These are phyloP conservation scores for Debaryomyces maramus DNA, from an alignment of 805 yeast species.

Conservation along the genomic window DNA sequence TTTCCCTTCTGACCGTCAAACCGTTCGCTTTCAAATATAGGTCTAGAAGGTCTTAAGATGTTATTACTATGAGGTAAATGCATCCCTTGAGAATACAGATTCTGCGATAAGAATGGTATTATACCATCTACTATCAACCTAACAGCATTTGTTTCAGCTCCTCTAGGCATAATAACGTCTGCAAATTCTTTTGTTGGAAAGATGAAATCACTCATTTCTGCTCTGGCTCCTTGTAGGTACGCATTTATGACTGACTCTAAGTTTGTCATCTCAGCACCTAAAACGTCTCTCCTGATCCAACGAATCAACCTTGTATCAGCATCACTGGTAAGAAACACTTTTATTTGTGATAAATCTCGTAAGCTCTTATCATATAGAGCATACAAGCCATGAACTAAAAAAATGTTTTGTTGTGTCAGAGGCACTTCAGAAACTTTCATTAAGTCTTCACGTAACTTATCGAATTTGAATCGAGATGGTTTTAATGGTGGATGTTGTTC, in stretches of 20 bases:
- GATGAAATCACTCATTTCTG: conserved; percentile 67
- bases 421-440: conserved; percentile 8
- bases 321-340: conserved; percentile 79
- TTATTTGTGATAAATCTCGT: conserved; percentile 57
- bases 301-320: conserved; percentile 82
- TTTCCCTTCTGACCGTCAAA: conserved; percentile 42
- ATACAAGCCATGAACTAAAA: conserved; percentile 72
- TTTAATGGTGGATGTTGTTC: conserved; percentile 17
- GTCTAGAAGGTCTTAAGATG: conserved; percentile 26
- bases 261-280: conserved; percentile 11
- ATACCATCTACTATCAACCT: conserved; percentile 65
- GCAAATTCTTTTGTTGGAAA: conserved; percentile 70
- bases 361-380: conserved; percentile 67
- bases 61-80: conserved; percentile 16
- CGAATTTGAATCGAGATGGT: conserved; percentile 47
- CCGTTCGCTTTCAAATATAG: conserved; percentile 32
- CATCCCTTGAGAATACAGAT: conserved; percentile 11
- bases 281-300: conserved; percentile 57
- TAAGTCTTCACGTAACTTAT: conserved; percentile 20
- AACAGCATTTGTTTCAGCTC: conserved; percentile 60
- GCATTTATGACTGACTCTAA: conserved; percentile 40
- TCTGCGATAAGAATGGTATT: conserved; percentile 31
- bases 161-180: conserved; percentile 73
- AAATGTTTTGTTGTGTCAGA: conserved; percentile 24
- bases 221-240: conserved; percentile 58